A percentile compares a stretch with the other conserved stretches of the same genome.
Evolutionary conservation across 768 basidiomycete species (phyloP).

Genomic region (Cytidiella melzeri): DNA sequence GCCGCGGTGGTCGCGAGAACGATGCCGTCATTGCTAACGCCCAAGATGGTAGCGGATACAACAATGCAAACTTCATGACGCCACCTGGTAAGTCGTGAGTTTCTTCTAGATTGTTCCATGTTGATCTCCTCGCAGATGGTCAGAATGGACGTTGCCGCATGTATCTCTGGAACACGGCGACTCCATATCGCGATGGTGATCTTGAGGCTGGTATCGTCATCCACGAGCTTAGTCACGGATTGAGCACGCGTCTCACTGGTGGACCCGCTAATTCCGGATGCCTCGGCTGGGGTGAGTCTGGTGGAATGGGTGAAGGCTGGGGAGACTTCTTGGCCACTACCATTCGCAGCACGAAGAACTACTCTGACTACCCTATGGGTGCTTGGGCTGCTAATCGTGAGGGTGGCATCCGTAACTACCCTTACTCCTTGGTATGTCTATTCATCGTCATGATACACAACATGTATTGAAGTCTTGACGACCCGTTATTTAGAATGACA

Average conservation of each 20-base stretch:
- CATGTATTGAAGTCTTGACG: background rate
- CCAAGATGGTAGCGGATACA: constrained; percentile 91
- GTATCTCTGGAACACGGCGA: constrained; percentile 92
- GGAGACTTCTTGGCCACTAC: constrained; percentile 88
- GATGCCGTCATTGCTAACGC: constrained; percentile 94
- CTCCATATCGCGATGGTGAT: constrained; percentile 91
- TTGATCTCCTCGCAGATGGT: constrained; percentile 42
- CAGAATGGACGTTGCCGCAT: constrained; percentile 91
- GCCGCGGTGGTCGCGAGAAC: constrained; percentile 76
- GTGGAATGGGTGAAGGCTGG: constrained; percentile 99
- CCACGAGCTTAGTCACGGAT: constrained; percentile 82
- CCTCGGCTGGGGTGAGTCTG: constrained; percentile 92
- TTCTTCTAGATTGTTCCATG: background rate
- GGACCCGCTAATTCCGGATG: constrained; percentile 91
- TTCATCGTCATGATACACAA: no score
- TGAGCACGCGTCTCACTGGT: constrained; percentile 92
- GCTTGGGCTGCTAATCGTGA: constrained; percentile 84
- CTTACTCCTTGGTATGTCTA: constrained; percentile 63
- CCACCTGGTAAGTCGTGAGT: constrained; percentile 38
- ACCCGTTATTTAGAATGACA: constrained; percentile 38
- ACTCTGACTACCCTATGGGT: constrained; percentile 87
- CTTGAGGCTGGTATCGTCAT: constrained; percentile 97
- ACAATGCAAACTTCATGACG: constrained; percentile 90
- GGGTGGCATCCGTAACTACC: constrained; percentile 80
- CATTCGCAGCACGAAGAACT: constrained; percentile 67